phyloP scores from a whole-genome alignment of 768 basidiomycete genomes.

The Fomitopsis pulvina region DNA sequence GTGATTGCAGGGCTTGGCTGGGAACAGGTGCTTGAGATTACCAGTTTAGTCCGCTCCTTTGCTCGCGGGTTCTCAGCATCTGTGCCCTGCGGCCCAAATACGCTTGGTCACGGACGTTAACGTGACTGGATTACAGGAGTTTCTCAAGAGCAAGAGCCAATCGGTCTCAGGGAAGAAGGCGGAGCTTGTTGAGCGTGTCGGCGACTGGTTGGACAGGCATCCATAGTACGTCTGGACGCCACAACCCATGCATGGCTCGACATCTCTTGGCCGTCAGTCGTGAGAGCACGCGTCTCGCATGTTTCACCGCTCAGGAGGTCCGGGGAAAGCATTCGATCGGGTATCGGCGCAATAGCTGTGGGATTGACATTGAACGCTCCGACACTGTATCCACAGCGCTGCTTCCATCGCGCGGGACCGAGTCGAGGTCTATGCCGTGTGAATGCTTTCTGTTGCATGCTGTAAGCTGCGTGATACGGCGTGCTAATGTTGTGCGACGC shows the following conservation, averaged over 20 bases:
- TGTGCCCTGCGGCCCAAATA: neutral
- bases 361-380: too few species aligned
- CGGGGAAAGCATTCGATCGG: neutral
- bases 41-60: neutral
- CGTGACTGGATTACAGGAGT: constrained; percentile 40
- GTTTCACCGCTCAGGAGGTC: neutral
- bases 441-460: neutral
- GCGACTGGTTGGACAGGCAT: constrained; percentile 49
- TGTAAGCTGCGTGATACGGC: neutral
- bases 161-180: constrained; percentile 63
- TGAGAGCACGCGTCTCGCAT: neutral
- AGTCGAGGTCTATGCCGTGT: neutral
- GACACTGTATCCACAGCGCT: neutral
- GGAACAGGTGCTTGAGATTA: neutral
- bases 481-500: neutral
- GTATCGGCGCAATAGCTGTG: neutral
- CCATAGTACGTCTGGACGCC: neutral
- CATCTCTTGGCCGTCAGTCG: neutral
- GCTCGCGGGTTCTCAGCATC: neutral
- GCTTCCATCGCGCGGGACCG: neutral
- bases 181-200: constrained; percentile 61
- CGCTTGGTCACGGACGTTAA: neutral
- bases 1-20: neutral
- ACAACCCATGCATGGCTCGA: neutral
- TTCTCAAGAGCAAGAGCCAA: constrained; percentile 61